Evolutionary conservation across 2,329 filamentous ascomycete genomes (phyloP), one percentile per base, ranked within the genome.

Genomic region (Metarhizium sp.): DNA sequence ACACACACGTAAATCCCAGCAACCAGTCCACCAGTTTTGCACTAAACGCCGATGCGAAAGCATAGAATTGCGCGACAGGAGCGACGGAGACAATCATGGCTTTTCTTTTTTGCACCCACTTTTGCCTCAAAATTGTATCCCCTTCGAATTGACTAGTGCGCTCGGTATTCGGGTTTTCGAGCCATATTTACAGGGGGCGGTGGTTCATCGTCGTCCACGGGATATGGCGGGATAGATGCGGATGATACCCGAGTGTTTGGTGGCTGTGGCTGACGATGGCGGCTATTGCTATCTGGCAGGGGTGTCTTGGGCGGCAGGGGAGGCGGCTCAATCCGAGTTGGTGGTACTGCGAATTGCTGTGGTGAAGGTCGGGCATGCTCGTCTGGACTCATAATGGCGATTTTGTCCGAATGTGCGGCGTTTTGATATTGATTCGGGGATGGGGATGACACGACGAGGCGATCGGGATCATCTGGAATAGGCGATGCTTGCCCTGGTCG

Each of bases 171-270:
- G 1, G 92, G 92, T 69, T 96, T 96, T 62, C 86, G 83, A 48
- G 87, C 85, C 79, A 90, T 88, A 64, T 95, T 95, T 7, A 95
- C 90, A 6, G 81, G 77, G 3, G 92, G 92, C 18, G 92, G 92
- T 32, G 87, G 86, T 30, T 87, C 88, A 64, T 95, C 87, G 48
- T 83, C 86, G 46, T 85, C 85, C 50, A 89, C 72, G 0, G 92
- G 92, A 68, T 96, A 96, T 1, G 91, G 91, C 38, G 89, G 78
- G 8, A 74, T 68, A 1, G 69, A 59, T 6, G 67, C 63, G 57
- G 72, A 64, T 58, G 70, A 63, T 60, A 73, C 64, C 59, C 66
- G 42, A 59, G 64, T 49, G 53, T 63, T 60, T 52, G 62, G 59
- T 43, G 68, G 73, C 62, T 68, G 50, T 6, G 57, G 50, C 25